These are phyloP conservation scores for Talaromyces atroroseus DNA, from an alignment of 2,329 filamentous ascomycete species.

Conservation along the genomic window DNA sequence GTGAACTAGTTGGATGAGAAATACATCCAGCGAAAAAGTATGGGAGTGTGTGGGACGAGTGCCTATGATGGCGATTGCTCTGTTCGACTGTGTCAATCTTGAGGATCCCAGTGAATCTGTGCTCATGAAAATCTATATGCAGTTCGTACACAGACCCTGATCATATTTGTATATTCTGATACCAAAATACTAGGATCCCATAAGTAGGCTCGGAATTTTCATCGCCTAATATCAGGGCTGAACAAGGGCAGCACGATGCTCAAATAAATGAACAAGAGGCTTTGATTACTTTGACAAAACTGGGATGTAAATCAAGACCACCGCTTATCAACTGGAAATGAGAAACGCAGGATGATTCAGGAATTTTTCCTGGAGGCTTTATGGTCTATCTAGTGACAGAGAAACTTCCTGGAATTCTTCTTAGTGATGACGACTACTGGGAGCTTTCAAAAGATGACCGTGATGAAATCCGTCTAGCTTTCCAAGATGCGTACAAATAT, in stretches of 20 bases:
- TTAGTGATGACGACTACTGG: background rate
- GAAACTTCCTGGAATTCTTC: background rate
- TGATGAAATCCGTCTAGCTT: slow-evolving; percentile 1
- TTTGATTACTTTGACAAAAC: background rate
- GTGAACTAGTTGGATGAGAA: no score
- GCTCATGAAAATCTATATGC: slow-evolving; percentile 2
- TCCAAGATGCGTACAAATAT: background rate
- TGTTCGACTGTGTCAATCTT: background rate
- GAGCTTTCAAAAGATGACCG: background rate
- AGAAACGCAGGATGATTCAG: background rate
- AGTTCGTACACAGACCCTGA: background rate
- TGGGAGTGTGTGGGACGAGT: background rate
- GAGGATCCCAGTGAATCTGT: background rate
- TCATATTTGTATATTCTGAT: background rate
- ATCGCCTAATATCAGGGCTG: background rate
- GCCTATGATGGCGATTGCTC: background rate
- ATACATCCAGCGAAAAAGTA: no score
- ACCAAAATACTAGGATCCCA: background rate
- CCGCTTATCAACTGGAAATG: background rate
- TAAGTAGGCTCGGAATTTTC: background rate
- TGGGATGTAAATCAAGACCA: background rate
- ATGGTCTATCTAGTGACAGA: background rate
- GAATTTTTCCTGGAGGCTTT: slow-evolving; percentile 1
- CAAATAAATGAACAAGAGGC: background rate
- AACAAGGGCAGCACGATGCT: background rate